phyloP scores from a whole-genome alignment of 805 yeast species.

The Pichia gijzeniarum region DNA sequence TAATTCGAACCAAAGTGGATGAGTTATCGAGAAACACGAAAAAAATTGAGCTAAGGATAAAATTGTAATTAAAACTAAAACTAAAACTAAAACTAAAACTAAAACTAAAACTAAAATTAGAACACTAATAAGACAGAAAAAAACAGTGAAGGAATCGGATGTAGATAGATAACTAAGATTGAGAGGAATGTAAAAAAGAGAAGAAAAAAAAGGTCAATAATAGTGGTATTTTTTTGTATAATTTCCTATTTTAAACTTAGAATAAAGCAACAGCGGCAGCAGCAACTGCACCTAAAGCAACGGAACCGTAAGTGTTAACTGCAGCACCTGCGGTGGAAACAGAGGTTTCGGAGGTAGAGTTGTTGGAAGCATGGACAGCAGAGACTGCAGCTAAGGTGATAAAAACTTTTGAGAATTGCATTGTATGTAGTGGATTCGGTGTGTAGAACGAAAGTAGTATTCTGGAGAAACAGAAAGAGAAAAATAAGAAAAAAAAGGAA shows the following conservation, averaged over 20 bases:
- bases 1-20: too few relatives aligned
- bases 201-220: too few relatives aligned
- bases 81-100: too few relatives aligned
- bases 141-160: background rate
- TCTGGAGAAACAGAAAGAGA: background rate
- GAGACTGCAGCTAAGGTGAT: conserved; percentile 66
- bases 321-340: conserved; percentile 38
- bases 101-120: too few relatives aligned
- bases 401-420: conserved; percentile 69
- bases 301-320: conserved; percentile 49
- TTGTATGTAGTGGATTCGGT: conserved; percentile 24
- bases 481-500: background rate
- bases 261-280: conserved; percentile 66
- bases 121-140: background rate
- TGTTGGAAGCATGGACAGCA: conserved; percentile 49
- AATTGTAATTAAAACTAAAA: background rate
- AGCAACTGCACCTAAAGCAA: conserved; percentile 76
- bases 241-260: conserved; percentile 18
- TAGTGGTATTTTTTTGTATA: too few relatives aligned
- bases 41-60: too few relatives aligned
- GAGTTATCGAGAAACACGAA: too few relatives aligned
- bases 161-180: background rate
- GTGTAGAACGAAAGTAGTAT: background rate
- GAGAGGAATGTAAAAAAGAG: background rate
- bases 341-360: conserved; percentile 35